Base-by-base conservation (phyloP, 306 rosid species). In the Sesbania bispinosa region DNA sequence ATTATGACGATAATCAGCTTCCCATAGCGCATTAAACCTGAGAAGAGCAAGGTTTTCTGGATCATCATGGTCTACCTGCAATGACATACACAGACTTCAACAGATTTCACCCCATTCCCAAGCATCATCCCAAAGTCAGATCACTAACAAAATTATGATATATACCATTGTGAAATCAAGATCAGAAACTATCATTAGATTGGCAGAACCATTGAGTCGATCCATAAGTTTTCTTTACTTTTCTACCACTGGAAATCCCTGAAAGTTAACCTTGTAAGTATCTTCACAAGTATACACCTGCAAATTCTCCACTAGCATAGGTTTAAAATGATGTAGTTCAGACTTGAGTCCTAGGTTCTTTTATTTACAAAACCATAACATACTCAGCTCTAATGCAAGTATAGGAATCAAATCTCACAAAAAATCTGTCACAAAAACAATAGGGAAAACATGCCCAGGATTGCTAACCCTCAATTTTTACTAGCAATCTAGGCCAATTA, bases 21-120 rank as follows among this genome's bases (percentile, higher is more conserved):
- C 98, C 98, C 96, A 92, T 13, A 92, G 82, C 0, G 95, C 89
- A 79, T 84, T 88, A 66, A 92, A 89, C 77, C 88, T 76, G 8
- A 89, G 89, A 69, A 92, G 89, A 13, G 90, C 81, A 1, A 64
- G 45, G 69, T 88, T 85, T 54, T 77, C 82, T 0, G 81, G 77
- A 48, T 88, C 95, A 71, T 88, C 81, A 68, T 88, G 98, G 73
- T 92, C 98, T 2, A 92, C 96, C 96, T 92, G 84, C 62, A 80
- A 62, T 29, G 38, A 38, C 14, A 73, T 27, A 57, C 33, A 54
- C 36, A 75, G 35, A 21, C 23, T 73, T 42, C 20, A 68, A 61
- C 32, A 13, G 27, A 51, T 27, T 71, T 43, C 16, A 16, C 46
- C 53, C 16, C n/a, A n/a, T n/a, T n/a, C n/a, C n/a, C 52, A 35